A percentile compares a stretch with the other conserved stretches of the same genome.
phyloP scores from a whole-genome alignment of 2,329 filamentous ascomycete species.

The Epichloe brachyelytri region DNA sequence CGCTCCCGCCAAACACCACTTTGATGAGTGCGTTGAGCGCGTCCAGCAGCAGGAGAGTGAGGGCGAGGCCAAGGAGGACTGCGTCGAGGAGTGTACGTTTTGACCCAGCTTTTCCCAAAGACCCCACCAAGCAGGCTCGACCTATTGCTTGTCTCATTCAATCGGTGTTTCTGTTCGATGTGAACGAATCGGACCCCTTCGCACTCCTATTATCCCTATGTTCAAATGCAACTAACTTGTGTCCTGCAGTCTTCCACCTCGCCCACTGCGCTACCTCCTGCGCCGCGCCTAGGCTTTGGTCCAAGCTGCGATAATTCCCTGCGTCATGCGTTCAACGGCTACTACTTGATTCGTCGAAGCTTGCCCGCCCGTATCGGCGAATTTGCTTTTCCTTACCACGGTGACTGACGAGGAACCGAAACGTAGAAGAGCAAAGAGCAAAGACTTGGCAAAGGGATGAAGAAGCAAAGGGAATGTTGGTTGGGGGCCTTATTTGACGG shows the following conservation, averaged over 20 bases:
- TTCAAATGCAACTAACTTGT: background rate
- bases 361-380: background rate
- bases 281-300: constrained; percentile 92
- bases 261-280: constrained; percentile 88
- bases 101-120: background rate
- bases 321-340: background rate
- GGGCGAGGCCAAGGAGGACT: constrained; percentile 75
- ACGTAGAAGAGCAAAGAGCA: constrained; percentile 7
- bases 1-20: constrained; percentile 88
- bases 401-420: background rate
- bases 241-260: constrained; percentile 79
- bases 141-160: background rate
- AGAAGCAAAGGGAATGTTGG: background rate
- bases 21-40: constrained; percentile 93
- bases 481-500: background rate
- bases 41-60: constrained; percentile 54
- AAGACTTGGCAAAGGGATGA: background rate
- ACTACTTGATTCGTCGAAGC: background rate
- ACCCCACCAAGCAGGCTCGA: background rate
- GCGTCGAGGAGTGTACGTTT: constrained; percentile 96
- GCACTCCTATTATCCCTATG: background rate
- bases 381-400: background rate
- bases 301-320: constrained; percentile 64
- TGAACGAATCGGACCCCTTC: background rate
- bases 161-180: constrained; percentile 4